A percentile compares a stretch with the other conserved stretches of the same genome.
phyloP scores from a whole-genome alignment of 2,329 filamentous ascomycete species.

The Cyphellophora europaea region DNA sequence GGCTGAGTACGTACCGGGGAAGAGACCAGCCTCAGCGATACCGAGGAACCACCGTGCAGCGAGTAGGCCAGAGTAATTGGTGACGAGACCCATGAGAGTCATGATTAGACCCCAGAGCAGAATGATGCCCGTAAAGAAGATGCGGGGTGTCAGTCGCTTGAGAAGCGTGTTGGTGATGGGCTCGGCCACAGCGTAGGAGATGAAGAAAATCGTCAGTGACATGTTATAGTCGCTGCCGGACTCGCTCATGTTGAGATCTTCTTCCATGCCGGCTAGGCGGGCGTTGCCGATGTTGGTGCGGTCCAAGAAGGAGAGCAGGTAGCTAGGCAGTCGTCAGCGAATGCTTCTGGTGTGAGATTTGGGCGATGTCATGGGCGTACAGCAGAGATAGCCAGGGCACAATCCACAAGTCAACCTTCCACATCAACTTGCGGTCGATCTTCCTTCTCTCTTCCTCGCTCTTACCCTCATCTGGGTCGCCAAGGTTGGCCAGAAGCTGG shows the following conservation, averaged over 20 bases:
- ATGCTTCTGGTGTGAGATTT: no score
- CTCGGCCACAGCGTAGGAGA: constrained; percentile 22
- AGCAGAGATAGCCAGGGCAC: constrained; percentile 25
- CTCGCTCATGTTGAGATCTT: constrained; percentile 31
- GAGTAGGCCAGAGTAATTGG: constrained; percentile 43
- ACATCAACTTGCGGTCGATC: constrained; percentile 35
- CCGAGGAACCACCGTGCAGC: constrained; percentile 37
- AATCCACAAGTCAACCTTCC: constrained; percentile 28
- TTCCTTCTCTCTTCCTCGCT: constrained; percentile 52
- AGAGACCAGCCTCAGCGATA: constrained; percentile 52
- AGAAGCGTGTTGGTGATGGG: constrained; percentile 58
- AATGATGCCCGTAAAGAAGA: constrained; percentile 53
- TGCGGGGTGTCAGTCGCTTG: constrained; percentile 49
- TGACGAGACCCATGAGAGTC: constrained; percentile 51
- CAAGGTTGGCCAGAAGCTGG: constrained; percentile 12
- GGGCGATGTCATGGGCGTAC: constrained; percentile 24
- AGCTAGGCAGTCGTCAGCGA: no score
- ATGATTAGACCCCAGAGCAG: constrained; percentile 66
- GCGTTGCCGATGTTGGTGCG: constrained; percentile 38
- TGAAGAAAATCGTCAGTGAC: constrained; percentile 17
- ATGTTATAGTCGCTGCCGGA: constrained; percentile 27
- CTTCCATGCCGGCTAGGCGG: constrained; percentile 31
- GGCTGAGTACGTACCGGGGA: constrained; percentile 42
- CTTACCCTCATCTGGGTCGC: constrained; percentile 55
- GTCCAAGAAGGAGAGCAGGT: constrained; percentile 24